Base-by-base conservation (phyloP, 495 filamentous ascomycete genomes). In the Aeminium ludgeri region DNA sequence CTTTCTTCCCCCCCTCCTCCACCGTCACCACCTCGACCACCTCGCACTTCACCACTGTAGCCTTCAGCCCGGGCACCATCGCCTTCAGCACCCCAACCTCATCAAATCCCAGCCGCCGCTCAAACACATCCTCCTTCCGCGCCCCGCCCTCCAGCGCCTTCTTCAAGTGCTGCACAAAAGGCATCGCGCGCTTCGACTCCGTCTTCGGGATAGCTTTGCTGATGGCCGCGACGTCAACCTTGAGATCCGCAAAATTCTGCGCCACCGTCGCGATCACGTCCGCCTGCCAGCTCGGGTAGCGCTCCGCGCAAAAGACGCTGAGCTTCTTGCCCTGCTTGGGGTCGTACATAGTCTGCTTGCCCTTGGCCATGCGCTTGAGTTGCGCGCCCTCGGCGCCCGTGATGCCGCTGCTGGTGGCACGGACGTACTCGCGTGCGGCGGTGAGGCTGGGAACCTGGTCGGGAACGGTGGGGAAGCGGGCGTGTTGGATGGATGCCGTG, bases 141-240 rank as follows among this genome's bases (percentile, higher is more conserved):
- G 74, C 69, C 2, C 37, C 27, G 30, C 70, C 73, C 33, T 78
- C 58, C 18, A 97, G 68, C 15, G 82, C 70, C 52, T 72, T 78
- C 77, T 94, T 95, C 36, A 97, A 61, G 1, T 54, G 61, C 59
- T 96, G 85, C 3, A 96, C 75, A 53, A 95, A 97, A 4, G 91
- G 91, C 89, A 96, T 96, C 19, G 83, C 87, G 61, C 87, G 84
- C 73, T 97, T 97, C 71, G 80, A 82, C 61, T 95, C 87, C 16
- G 87, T 70, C 52, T 76, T 71, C 37, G 70, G 70, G 1, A 53
- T 39, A 5, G 36, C 34, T 29, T 46, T 49, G 51, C 72, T 82
- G 15, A 95, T 63, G 40, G 70, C 72, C 65, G 89, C 91, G 53
- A 92, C 83, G 46, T 91, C 74, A 44, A 82, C 46, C 43, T 54